Base-by-base conservation (phyloP, 495 filamentous ascomycete genomes). In the Trichoderma reesei region DNA sequence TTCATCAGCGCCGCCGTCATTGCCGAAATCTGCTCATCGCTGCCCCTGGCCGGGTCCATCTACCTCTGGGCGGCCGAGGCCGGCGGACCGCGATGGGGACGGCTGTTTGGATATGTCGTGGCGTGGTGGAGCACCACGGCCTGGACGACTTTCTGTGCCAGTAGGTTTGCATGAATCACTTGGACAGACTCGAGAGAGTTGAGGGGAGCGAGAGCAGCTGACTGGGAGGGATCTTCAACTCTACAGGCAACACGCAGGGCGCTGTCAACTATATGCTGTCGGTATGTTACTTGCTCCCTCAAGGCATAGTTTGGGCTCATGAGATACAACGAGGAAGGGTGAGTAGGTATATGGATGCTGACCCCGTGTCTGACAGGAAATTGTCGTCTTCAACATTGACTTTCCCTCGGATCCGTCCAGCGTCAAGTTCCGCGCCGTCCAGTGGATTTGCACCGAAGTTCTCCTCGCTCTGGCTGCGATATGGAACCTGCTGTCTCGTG, bases 31-130 rank as follows among this genome's bases (percentile, higher is more conserved):
- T 84, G 86, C 33, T 85, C 82, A 3, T 85, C 85, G 1, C 83
- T 87, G 66, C 86, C 86, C 0, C 87, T 84, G 3, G 79, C 76
- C 41, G 85, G 85, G 26, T 85, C 85, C 9, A 84, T 84, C 18
- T 88, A 88, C 67, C 88, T 86, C 71, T 88, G 86, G 85, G 77
- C 83, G 3, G 85, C 85, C 37, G 78, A 85, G 65, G 75, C 88
- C 31, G 84, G 85, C 7, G 82, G 85, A 1, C 73, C 77, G 6
- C 70, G 75, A 6, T 77, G 34, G 8, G 51, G 51, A 34, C 16
- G 51, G 6, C 51, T 56, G 20, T 56, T 56, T 34, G 51, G 51
- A 20, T 56, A 56, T 34, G 51, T 56, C 51, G 51, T 56, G 7
- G 51, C 51, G 51, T 56, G 51, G 51, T 56, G 51, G 51, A 56